phyloP scores from a whole-genome alignment of 2,329 filamentous ascomycete species.

The Ophiobolus disseminans region DNA sequence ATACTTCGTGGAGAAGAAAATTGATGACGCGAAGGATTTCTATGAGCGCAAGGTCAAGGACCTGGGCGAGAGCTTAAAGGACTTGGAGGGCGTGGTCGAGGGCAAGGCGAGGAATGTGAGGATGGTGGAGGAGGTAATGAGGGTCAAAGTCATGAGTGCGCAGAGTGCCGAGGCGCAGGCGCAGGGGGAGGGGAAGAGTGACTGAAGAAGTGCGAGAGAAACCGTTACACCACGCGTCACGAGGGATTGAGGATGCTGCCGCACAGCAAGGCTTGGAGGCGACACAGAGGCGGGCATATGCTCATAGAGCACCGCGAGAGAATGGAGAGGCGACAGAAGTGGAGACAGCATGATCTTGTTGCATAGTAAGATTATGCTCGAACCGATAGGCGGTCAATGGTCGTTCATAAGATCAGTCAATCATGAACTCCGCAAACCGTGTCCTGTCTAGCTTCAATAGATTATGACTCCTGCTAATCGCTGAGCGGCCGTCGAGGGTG shows the following conservation, averaged over 20 bases:
- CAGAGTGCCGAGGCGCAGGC: conserved; percentile 33
- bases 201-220: conserved; percentile 20
- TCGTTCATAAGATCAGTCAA: too few relatives aligned
- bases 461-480: not conserved
- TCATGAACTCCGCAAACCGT: not conserved
- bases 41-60: conserved; percentile 73
- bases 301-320: too few relatives aligned
- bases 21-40: conserved; percentile 68
- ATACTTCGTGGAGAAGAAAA: conserved; percentile 88
- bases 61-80: conserved; percentile 68
- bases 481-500: too few relatives aligned
- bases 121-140: conserved; percentile 78
- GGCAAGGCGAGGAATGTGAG: conserved; percentile 84
- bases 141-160: conserved; percentile 45
- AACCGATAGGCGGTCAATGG: too few relatives aligned
- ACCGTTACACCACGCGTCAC: not conserved
- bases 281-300: too few relatives aligned
- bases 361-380: too few relatives aligned
- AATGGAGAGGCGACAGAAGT: too few relatives aligned
- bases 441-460: not conserved
- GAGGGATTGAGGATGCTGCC: not conserved
- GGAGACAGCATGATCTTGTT: too few relatives aligned
- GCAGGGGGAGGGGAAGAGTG: conserved; percentile 30
- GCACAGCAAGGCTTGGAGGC: too few relatives aligned
- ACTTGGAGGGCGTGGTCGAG: conserved; percentile 72